phyloP scores from a whole-genome alignment of 2,329 filamentous ascomycete species.

The Chalaropsis ovoidea region DNA sequence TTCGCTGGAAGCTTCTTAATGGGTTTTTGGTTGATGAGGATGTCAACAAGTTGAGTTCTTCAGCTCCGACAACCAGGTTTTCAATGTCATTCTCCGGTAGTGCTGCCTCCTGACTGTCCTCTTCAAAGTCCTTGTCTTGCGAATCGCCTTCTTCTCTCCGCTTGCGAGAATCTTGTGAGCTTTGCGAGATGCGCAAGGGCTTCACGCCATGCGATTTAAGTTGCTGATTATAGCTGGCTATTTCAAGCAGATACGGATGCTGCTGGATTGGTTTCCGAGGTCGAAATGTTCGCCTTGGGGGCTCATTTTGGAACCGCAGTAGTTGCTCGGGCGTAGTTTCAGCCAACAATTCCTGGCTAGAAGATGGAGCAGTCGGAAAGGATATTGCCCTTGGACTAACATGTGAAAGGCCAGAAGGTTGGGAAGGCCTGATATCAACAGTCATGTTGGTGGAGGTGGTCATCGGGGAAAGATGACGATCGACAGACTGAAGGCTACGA shows the following conservation, averaged over 20 bases:
- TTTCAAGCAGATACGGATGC: constrained; percentile 49
- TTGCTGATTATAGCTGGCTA: constrained; percentile 43
- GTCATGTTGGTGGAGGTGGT: not conserved
- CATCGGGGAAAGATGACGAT: not conserved
- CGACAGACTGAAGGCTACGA: not conserved
- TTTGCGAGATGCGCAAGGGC: constrained; percentile 39
- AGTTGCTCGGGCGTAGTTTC: constrained; percentile 14
- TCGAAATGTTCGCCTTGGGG: constrained; percentile 39
- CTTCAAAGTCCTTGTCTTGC: constrained; percentile 43
- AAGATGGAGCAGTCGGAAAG: not conserved
- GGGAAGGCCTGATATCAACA: not conserved
- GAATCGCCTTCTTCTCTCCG: constrained; percentile 36
- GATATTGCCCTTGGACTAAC: not conserved
- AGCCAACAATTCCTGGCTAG: not conserved
- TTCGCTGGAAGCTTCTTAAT: not conserved
- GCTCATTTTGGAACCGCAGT: constrained; percentile 16
- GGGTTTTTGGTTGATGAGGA: constrained; percentile 17
- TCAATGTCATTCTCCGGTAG: constrained; percentile 34
- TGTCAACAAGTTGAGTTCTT: constrained; percentile 22
- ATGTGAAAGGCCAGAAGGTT: not conserved
- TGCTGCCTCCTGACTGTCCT: constrained; percentile 39
- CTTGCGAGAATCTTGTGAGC: constrained; percentile 30
- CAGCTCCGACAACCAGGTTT: constrained; percentile 25
- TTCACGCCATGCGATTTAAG: constrained; percentile 47
- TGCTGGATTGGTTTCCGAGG: constrained; percentile 52